Evolutionary conservation across 805 yeast genomes (phyloP), one percentile per base, ranked within the genome.

Genomic region (Starmerella gropengiesseri): DNA sequence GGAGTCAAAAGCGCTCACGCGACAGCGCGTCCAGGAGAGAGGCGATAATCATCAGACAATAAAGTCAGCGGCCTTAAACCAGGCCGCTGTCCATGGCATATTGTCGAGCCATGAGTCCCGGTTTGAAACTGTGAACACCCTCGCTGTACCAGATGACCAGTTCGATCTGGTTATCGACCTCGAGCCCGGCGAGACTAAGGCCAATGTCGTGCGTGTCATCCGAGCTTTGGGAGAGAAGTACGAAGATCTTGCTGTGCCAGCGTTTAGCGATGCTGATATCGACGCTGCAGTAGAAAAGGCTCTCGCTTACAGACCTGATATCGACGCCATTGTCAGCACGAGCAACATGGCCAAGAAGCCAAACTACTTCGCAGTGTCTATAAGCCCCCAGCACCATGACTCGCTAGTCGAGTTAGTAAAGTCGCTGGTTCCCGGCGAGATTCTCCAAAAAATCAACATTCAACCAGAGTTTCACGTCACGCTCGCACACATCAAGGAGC

Each of bases 11-110:
- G 51, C 65, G 2, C 46, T 76, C 0, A 82, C 95, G 0, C 60
- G 64, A 7, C 58, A 64, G 0, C 68, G 96, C 43, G 80, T 89
- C 0, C 37, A 67, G 5, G 55, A 57, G 2, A 70, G 98, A 52
- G 96, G 95, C 2, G 86, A 86, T 55, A 79, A 82, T 49, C 98
- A 91, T 58, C 95, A 82, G 58, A 75, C 87, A 2, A 82, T 91
- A 29, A 76, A 79, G 50, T 25, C 38, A 12, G 28, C 43, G 8
- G 55, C 61, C 3, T 68, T 71, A 43, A 75, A 78, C 8, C 65
- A 65, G 4, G 60, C 61, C 14, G 65, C 69, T 40, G 77, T 82
- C 0, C 60, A 66, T 26, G 70, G 68, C 17, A 78, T 91, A 25
- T 75, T 89, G 83, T 64, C 65, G 23, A 85, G 87, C 0, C 87